Evolutionary conservation across 176 grass and related monocot species (phyloP), one percentile per base, ranked within the genome.

Genomic region (Oryza punctata): DNA sequence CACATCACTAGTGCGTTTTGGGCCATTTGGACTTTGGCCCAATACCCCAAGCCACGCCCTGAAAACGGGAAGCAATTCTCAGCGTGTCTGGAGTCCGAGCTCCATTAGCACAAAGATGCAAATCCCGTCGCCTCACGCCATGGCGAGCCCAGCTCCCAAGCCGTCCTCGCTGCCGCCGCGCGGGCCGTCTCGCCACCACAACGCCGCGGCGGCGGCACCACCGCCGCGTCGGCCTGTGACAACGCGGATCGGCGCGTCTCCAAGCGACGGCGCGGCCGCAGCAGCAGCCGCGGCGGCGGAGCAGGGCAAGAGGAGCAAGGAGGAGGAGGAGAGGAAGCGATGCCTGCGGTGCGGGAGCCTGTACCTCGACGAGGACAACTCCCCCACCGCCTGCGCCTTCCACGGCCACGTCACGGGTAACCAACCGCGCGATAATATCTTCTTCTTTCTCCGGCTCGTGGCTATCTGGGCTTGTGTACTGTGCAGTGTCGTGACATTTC

Each of bases 401-500:
- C 92, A 94, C 73, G 95, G 92, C 78, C 92, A 97, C 92, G 82
- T 84, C 54, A 94, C 78, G 68, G 90, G 94, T 89, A 30, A 0
- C 26, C n/a, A 30, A 3, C 26, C 32, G 72, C 41, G n/a, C 32
- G 27, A 47, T 21, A 79, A 79, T 79, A 79, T 85, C 68, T 78
- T 35, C 16, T 19, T 15, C 37, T 38, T 6, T 21, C 7, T 57
- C 26, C 37, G 15, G 10, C 3, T 27, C 7, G 14, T 8, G 1
- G 25, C 37, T 68, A 23, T 45, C 2, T 49, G 24, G 9, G 21
- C 14, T 35, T 6, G 50, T 54, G 50, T 19, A 54, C 23, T 38
- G 50, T 54, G 50, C 19, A 54, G 32, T 38, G 19, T 37, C 18
- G 5, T 65, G 75, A 15, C 45, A 15, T 12, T 47, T 15, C 1